Evolutionary conservation across 2,329 filamentous ascomycete species (phyloP).

Genomic region (Karstenula rhodostoma): DNA sequence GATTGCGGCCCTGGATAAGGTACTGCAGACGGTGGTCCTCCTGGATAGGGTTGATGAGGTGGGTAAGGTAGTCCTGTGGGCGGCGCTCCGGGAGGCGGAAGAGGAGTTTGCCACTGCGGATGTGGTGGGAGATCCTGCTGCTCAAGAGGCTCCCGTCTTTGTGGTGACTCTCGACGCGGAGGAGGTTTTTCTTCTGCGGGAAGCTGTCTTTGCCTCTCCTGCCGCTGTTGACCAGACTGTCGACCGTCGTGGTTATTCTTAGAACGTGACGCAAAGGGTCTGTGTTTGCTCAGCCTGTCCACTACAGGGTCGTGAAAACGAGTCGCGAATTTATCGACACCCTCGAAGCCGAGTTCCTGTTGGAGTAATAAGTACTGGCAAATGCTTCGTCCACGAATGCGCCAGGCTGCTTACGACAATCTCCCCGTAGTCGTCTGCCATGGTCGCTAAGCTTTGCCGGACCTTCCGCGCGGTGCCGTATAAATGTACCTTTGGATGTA

Average conservation of each 20-base stretch:
- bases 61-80: not conserved
- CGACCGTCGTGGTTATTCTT: constrained; percentile 15
- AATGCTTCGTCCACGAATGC: not conserved
- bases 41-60: not conserved
- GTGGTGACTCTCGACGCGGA: constrained; percentile 4
- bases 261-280: constrained; percentile 4
- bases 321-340: constrained; percentile 38
- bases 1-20: not conserved
- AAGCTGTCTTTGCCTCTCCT: constrained; percentile 7
- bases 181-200: not conserved
- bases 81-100: not conserved
- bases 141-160: not conserved
- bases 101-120: constrained; percentile 5
- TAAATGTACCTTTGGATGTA: not conserved
- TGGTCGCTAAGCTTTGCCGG: not conserved
- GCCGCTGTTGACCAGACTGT: constrained; percentile 10
- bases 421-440: constrained; percentile 8
- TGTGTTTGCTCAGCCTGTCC: constrained; percentile 27
- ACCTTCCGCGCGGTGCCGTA: constrained; percentile 1
- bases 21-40: not conserved
- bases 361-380: not conserved
- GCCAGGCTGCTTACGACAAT: constrained; percentile 2
- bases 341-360: constrained; percentile 49
- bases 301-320: constrained; percentile 42
- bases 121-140: constrained; percentile 5